phyloP scores from a whole-genome alignment of 2,329 filamentous ascomycete species.

The Penicillium sp. region DNA sequence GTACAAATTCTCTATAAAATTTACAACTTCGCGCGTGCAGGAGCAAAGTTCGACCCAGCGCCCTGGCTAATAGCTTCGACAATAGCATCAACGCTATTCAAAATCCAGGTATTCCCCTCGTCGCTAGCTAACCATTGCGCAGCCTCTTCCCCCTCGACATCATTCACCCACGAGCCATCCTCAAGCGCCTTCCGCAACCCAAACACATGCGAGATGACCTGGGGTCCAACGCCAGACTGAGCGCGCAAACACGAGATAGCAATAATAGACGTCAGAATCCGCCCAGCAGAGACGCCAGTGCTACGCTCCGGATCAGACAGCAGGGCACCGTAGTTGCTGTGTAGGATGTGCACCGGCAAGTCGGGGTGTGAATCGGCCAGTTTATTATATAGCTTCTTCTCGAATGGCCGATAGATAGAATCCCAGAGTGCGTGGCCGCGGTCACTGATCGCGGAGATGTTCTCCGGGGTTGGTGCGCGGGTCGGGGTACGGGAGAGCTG shows the following conservation, averaged over 20 bases:
- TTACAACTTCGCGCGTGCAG: constrained; percentile 34
- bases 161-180: constrained; percentile 44
- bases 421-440: constrained; percentile 64
- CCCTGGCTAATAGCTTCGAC: constrained; percentile 44
- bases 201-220: constrained; percentile 73
- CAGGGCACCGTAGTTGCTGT: constrained; percentile 63
- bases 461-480: constrained; percentile 45
- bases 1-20: background rate
- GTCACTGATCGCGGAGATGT: constrained; percentile 46
- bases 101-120: constrained; percentile 56
- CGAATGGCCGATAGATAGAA: constrained; percentile 66
- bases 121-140: constrained; percentile 56
- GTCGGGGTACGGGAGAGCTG: constrained; percentile 51
- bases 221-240: constrained; percentile 73
- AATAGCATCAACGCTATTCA: constrained; percentile 54
- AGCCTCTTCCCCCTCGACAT: constrained; percentile 43
- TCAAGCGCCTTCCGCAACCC: constrained; percentile 67
- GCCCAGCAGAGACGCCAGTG: constrained; percentile 49
- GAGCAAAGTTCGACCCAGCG: constrained; percentile 49
- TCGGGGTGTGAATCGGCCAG: constrained; percentile 71
- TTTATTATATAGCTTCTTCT: constrained; percentile 60
- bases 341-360: constrained; percentile 68
- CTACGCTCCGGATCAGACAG: constrained; percentile 55
- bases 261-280: constrained; percentile 63
- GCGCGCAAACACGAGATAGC: constrained; percentile 66